A percentile compares a stretch with the other conserved stretches of the same genome.
These are phyloP conservation scores for Vaccinium darrowii DNA, from an alignment of 148 eudicot species.

Conservation along the genomic window DNA sequence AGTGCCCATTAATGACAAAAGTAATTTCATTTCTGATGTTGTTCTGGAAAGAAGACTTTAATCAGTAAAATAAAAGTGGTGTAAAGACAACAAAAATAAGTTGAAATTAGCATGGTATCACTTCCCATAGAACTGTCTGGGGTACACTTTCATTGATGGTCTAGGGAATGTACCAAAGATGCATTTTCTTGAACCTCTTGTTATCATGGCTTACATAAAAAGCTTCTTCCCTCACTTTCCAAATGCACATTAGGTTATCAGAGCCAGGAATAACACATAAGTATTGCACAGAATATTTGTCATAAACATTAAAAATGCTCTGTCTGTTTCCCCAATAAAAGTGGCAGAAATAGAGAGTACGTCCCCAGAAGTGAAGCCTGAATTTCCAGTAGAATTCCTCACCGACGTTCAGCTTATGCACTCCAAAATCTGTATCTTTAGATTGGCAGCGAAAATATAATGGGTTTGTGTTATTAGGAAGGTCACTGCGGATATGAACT, in stretches of 20 bases:
- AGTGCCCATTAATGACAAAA: too few relatives aligned
- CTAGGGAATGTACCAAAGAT: not conserved
- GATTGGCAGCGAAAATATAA: not conserved
- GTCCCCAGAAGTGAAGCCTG: not conserved
- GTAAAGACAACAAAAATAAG: too few relatives aligned
- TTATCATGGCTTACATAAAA: not conserved
- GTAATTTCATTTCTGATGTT: too few relatives aligned
- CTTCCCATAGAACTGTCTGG: too few relatives aligned
- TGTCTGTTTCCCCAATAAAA: not conserved
- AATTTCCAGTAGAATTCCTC: slow-evolving; percentile 1
- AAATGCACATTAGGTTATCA: not conserved
- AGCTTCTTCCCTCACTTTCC: slow-evolving; percentile 2
- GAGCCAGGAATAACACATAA: not conserved
- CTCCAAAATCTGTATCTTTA: not conserved
- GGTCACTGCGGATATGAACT: not conserved
- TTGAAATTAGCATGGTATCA: too few relatives aligned
- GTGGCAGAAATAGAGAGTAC: slow-evolving; percentile 4
- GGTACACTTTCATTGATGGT: too few relatives aligned
- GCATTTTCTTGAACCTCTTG: not conserved
- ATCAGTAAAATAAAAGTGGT: too few relatives aligned
- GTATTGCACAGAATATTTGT: not conserved
- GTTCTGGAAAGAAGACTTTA: too few relatives aligned
- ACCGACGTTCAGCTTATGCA: not conserved
- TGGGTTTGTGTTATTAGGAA: not conserved
- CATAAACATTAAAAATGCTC: not conserved